A percentile compares a stretch with the other conserved stretches of the same genome.
Evolutionary conservation across 495 filamentous ascomycete species (phyloP).

Genomic region (Penicillium flavigenum): DNA sequence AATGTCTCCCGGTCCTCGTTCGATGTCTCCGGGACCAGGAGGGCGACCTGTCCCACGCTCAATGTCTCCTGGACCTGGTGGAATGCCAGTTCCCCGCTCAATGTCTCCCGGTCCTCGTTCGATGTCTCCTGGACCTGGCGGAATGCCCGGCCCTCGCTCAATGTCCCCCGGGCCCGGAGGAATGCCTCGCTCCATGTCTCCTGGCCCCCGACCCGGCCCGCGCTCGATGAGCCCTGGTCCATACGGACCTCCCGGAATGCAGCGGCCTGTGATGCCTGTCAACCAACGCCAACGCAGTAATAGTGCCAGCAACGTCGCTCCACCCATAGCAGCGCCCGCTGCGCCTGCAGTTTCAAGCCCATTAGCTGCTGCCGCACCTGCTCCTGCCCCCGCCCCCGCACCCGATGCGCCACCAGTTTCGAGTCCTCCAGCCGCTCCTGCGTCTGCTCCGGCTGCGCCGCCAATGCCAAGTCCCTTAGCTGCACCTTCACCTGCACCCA

Average conservation of each 20-base stretch:
- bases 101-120: slow-evolving; percentile 25
- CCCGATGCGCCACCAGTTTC: neutral
- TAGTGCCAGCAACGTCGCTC: slow-evolving; percentile 48
- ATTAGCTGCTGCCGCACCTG: slow-evolving; percentile 49
- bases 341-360: slow-evolving; percentile 46
- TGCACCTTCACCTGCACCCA: slow-evolving; percentile 38
- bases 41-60: slow-evolving; percentile 19
- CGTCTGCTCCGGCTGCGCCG: slow-evolving; percentile 35
- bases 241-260: slow-evolving; percentile 47
- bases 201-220: slow-evolving; percentile 26
- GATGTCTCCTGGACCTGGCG: slow-evolving; percentile 29
- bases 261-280: slow-evolving; percentile 43
- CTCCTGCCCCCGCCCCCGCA: neutral
- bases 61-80: slow-evolving; percentile 37
- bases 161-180: slow-evolving; percentile 18
- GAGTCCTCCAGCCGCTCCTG: neutral
- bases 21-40: slow-evolving; percentile 29
- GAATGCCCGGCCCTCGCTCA: slow-evolving; percentile 44
- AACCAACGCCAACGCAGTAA: slow-evolving; percentile 50
- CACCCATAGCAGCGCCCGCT: slow-evolving; percentile 39
- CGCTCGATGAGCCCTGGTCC: slow-evolving; percentile 52
- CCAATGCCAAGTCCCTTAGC: slow-evolving; percentile 52
- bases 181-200: slow-evolving; percentile 24
- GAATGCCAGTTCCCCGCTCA: slow-evolving; percentile 44
- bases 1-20: slow-evolving; percentile 40